A percentile compares a stretch with the other conserved stretches of the same genome.
These are phyloP conservation scores for Phyllosticta citribraziliensis DNA, from an alignment of 2,329 filamentous ascomycete genomes.

Conservation along the genomic window DNA sequence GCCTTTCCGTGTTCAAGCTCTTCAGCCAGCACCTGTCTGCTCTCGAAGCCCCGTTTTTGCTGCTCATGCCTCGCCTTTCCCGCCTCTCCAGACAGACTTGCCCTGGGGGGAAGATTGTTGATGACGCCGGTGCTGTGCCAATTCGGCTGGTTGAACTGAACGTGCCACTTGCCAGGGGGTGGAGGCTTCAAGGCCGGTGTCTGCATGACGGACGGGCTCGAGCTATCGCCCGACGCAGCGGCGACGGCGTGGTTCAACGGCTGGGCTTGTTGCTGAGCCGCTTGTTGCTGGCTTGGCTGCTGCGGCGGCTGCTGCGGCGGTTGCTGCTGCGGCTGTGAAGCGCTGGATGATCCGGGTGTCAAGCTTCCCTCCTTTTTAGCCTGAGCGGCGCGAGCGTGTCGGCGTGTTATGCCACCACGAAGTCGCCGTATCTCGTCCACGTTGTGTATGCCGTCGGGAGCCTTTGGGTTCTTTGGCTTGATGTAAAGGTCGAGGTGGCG, in stretches of 20 bases:
- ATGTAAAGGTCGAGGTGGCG: conserved; percentile 92
- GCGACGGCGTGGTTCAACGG: conserved; percentile 11
- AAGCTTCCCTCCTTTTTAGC: conserved; percentile 48
- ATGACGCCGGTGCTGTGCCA: conserved; percentile 75
- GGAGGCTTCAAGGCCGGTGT: conserved; percentile 18
- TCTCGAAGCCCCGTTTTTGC: conserved; percentile 52
- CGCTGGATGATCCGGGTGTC: conserved; percentile 39
- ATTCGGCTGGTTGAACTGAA: conserved; percentile 50
- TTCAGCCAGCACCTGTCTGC: conserved; percentile 54
- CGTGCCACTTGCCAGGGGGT: conserved; percentile 29
- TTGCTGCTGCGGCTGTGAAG: conserved; percentile 28
- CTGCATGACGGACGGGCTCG: conserved; percentile 18
- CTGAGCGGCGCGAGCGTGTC: conserved; percentile 63
- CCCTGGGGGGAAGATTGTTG: conserved; percentile 52
- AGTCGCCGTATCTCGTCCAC: conserved; percentile 80
- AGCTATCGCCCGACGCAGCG: conserved; percentile 18
- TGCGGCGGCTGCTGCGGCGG: conserved; percentile 14
- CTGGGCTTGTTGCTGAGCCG: conserved; percentile 14
- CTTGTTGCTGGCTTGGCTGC: conserved; percentile 12
- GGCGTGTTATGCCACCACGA: conserved; percentile 74
- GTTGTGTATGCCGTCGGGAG: conserved; percentile 77
- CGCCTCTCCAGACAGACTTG: conserved; percentile 19
- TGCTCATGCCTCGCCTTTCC: conserved; percentile 19
- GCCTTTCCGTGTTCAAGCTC: conserved; percentile 72
- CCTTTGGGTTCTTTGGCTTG: conserved; percentile 83